Evolutionary conservation across 495 filamentous ascomycete species (phyloP), one percentile per base, ranked within the genome.

Genomic region (Copromyces sp.): DNA sequence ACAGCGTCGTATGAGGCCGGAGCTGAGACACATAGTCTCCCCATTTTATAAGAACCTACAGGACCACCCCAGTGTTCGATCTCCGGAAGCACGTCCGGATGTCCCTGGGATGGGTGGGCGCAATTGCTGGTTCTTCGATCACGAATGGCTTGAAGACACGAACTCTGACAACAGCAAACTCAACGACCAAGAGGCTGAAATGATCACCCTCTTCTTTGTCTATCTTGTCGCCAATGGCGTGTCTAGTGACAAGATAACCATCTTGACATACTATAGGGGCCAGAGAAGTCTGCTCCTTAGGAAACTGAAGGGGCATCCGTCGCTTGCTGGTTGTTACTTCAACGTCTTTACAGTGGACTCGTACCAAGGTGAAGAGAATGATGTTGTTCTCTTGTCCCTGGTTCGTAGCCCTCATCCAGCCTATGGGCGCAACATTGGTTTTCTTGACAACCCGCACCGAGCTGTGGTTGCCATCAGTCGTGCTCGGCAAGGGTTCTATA

Each of bases 311-410:
- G 80, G 73, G 24, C 84, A 89, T 65, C 73, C 78, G 1, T 84
- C 87, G 68, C 82, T 93, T 1, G 77, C 80, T 72, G 82, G 81
- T 8, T 70, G 75, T 0, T 78, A 80, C 41, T 86, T 91, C 76
- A 94, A 92, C 35, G 89, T 98, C 1, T 86, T 85, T 45, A 98
- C 95, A 0, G 93, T 98, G 0, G 95, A 98, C 77, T 94, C 92
- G 0, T 98, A 95, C 79, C 95, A 98, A 78, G 95, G 95, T 38
- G 94, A 98, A 78, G 94, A 98, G 76, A 98, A 98, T 75, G 93
- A 93, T 24, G 84, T 98, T 42, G 82, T 98, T 20, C 75, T 98
- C 5, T 84, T 98, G 1, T 97, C 94, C 0, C 82, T 98, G 0
- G 95, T 97, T 12, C 86, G 95, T 65, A 94, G 90, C 76, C 79